A percentile compares a stretch with the other conserved stretches of the same genome.
These are phyloP conservation scores for Trichoderma asperelloides DNA, from an alignment of 495 filamentous ascomycete genomes.

Conservation along the genomic window DNA sequence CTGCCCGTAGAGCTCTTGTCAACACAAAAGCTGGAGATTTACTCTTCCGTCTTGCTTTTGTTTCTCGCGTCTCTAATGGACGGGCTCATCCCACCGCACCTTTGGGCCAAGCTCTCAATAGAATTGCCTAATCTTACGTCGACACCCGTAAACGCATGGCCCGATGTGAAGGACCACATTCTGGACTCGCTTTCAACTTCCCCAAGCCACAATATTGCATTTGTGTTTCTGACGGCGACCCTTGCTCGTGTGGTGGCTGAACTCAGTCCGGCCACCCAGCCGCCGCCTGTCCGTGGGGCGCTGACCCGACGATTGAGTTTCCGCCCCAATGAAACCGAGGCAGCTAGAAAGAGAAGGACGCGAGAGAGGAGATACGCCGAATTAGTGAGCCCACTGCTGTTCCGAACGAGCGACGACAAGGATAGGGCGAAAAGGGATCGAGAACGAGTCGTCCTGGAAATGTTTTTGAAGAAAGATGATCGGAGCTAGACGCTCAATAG, in stretches of 20 bases:
- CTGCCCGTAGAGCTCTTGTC: conserved; percentile 52
- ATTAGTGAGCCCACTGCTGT: conserved; percentile 38
- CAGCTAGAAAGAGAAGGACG: conserved; percentile 28
- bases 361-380: conserved; percentile 39
- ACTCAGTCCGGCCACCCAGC: conserved; percentile 33
- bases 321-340: conserved; percentile 24
- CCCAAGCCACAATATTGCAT: conserved; percentile 74
- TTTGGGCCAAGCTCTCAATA: conserved; percentile 45
- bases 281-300: conserved; percentile 19
- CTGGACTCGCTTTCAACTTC: conserved; percentile 62
- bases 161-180: conserved; percentile 55
- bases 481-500: not conserved
- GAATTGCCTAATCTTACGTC: conserved; percentile 12
- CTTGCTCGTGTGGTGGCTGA: conserved; percentile 43
- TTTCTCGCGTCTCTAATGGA: conserved; percentile 68
- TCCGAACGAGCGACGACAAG: conserved; percentile 27
- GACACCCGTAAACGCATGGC: conserved; percentile 38
- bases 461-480: conserved; percentile 24
- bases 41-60: conserved; percentile 55
- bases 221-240: conserved; percentile 78
- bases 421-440: conserved; percentile 40
- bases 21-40: conserved; percentile 58
- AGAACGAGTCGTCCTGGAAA: conserved; percentile 29
- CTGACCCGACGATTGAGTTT: conserved; percentile 32
- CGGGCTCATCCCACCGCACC: conserved; percentile 55